Evolutionary conservation across 495 filamentous ascomycete species (phyloP).

Genomic region (Jackrogersella minutella): DNA sequence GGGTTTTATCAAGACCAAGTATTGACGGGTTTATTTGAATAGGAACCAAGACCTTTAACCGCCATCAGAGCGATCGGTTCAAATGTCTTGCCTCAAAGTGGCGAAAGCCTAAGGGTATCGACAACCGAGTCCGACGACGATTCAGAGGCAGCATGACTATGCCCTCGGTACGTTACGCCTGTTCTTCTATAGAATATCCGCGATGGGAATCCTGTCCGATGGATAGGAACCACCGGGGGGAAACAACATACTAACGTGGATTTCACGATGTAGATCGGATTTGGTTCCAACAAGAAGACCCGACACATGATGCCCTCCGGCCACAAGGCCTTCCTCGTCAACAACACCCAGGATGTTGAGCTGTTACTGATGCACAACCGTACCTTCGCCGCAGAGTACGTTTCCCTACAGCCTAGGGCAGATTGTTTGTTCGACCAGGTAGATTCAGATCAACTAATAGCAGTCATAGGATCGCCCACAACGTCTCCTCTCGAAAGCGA

Average conservation of each 20-base stretch:
- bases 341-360: constrained; percentile 93
- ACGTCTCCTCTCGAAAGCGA: constrained; percentile 97
- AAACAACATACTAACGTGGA: constrained; percentile 9
- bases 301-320: constrained; percentile 98
- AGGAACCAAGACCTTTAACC: constrained; percentile 90
- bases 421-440: neutral
- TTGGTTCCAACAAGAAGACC: constrained; percentile 98
- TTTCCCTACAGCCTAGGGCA: constrained; percentile 71
- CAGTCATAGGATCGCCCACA: constrained; percentile 82
- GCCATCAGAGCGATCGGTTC: constrained; percentile 97
- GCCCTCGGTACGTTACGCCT: constrained; percentile 83
- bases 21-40: constrained; percentile 49
- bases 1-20: constrained; percentile 26
- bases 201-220: neutral
- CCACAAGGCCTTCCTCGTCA: constrained; percentile 99
- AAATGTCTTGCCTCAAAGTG: constrained; percentile 85
- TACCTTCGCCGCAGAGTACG: constrained; percentile 97
- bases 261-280: constrained; percentile 77
- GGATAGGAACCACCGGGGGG: constrained; percentile 1
- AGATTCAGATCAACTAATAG: constrained; percentile 28
- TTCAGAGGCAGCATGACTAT: constrained; percentile 88
- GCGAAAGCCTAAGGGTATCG: constrained; percentile 99
- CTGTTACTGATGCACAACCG: constrained; percentile 99
- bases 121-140: constrained; percentile 65
- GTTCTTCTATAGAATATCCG: neutral